Conservation (phyloP, 306 rosid species). For the Medicago ruthenica region DNA sequence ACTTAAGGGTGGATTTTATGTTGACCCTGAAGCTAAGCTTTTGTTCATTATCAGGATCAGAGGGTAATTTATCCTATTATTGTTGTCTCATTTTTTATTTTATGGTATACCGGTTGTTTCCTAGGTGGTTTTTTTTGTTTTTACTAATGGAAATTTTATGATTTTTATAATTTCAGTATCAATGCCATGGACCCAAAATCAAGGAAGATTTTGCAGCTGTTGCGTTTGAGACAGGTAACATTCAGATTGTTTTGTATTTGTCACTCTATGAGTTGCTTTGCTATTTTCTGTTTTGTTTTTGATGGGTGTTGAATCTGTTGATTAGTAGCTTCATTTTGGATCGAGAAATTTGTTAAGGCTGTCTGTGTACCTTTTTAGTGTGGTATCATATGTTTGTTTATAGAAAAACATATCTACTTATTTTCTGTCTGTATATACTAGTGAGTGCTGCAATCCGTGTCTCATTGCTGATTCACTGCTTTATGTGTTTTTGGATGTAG, state of each 20-base stretch:
- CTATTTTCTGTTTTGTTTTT: not conserved
- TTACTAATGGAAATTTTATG: not conserved
- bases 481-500: no score
- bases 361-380: not conserved
- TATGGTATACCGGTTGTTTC: no score
- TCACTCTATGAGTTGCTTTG: not conserved
- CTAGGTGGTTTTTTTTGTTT: not conserved
- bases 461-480: no score
- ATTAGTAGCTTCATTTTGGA: no score
- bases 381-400: not conserved
- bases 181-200: conserved; percentile 81
- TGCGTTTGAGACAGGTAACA: conserved; percentile 80
- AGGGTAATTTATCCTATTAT: conserved; percentile 53
- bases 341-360: not conserved
- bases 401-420: no score
- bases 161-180: conserved; percentile 53
- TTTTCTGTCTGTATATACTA: no score
- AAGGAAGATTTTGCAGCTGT: conserved; percentile 77
- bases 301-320: not conserved
- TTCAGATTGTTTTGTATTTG: not conserved
- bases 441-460: no score
- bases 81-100: not conserved
- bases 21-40: conserved; percentile 77
- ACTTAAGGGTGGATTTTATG: conserved; percentile 83
- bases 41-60: conserved; percentile 79